Evolutionary conservation across 768 basidiomycete genomes (phyloP).

Genomic region (Fomitopsis pulvina): DNA sequence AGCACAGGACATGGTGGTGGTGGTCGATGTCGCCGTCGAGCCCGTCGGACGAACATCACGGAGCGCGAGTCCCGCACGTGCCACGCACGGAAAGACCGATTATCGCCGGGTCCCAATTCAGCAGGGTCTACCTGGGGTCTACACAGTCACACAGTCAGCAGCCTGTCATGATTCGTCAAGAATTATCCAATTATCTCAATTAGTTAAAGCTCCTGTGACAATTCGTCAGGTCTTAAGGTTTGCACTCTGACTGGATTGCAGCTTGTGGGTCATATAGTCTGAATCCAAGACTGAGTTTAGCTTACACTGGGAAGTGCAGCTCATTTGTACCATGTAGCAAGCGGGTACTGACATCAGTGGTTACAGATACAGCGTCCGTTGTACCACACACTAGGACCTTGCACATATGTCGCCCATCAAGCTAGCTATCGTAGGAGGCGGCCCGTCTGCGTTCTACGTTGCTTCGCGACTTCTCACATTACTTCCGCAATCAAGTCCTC

Average conservation of each 20-base stretch:
- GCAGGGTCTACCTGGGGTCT: not conserved
- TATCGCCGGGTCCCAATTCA: constrained; percentile 3
- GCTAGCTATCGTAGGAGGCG: constrained; percentile 87
- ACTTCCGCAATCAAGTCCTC: constrained; percentile 35
- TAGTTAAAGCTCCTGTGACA: no score
- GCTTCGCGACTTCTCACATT: constrained; percentile 78
- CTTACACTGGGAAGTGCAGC: no score
- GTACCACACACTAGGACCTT: not conserved
- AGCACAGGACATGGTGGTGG: constrained; percentile 41
- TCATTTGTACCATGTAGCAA: no score
- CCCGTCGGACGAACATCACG: not conserved
- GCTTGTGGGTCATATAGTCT: no score
- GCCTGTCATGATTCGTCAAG: not conserved
- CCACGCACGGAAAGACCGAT: not conserved
- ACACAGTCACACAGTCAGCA: no score
- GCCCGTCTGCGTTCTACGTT: constrained; percentile 95
- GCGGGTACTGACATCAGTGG: no score
- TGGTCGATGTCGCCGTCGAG: constrained; percentile 11
- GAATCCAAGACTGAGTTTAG: no score
- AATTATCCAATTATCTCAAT: no score
- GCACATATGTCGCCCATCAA: constrained; percentile 39
- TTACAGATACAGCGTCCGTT: no score
- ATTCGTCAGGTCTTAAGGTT: no score
- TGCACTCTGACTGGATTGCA: no score
- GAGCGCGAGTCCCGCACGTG: not conserved